Evolutionary conservation across 306 rosid species (phyloP).

Genomic region (Sophora flavescens): DNA sequence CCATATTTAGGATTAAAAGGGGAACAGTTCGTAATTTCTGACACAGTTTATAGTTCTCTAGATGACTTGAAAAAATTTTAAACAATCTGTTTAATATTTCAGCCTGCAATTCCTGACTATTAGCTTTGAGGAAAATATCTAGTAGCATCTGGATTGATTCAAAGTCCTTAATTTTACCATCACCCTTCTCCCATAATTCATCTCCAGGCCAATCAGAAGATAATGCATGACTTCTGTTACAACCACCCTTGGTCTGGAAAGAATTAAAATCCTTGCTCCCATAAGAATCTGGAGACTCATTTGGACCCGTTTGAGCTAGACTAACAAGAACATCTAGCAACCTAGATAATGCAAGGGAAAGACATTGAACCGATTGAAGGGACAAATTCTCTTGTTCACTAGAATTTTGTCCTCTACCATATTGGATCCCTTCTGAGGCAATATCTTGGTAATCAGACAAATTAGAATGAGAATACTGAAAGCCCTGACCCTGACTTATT

Average conservation of each 20-base stretch:
- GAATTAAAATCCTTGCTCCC: conserved; percentile 73
- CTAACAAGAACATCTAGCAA: conserved; percentile 97
- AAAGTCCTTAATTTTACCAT: conserved; percentile 90
- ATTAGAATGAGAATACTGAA: conserved; percentile 60
- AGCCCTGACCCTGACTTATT: conserved; percentile 72
- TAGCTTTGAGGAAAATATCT: conserved; percentile 93
- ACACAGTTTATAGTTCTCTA: conserved; percentile 93
- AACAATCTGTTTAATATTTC: conserved; percentile 97
- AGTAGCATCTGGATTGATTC: conserved; percentile 99
- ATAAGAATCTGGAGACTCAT: conserved; percentile 63
- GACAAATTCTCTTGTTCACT: conserved; percentile 62
- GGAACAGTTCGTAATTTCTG: conserved; percentile 96
- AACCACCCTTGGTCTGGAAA: conserved; percentile 71
- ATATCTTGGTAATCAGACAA: conserved; percentile 53
- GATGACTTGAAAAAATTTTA: conserved; percentile 92
- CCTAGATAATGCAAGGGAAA: conserved; percentile 82
- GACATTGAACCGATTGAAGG: conserved; percentile 45
- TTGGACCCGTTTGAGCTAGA: conserved; percentile 91
- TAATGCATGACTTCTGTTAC: conserved; percentile 66
- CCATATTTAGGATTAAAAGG: conserved; percentile 96
- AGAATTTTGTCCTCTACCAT: conserved; percentile 50
- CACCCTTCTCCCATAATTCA: conserved; percentile 92
- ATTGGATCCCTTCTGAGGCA: conserved; percentile 58
- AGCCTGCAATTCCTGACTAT: conserved; percentile 83
- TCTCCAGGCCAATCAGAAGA: conserved; percentile 81